These are phyloP conservation scores for Colletotrichum sp. DNA, from an alignment of 2,329 filamentous ascomycete genomes.

Conservation along the genomic window DNA sequence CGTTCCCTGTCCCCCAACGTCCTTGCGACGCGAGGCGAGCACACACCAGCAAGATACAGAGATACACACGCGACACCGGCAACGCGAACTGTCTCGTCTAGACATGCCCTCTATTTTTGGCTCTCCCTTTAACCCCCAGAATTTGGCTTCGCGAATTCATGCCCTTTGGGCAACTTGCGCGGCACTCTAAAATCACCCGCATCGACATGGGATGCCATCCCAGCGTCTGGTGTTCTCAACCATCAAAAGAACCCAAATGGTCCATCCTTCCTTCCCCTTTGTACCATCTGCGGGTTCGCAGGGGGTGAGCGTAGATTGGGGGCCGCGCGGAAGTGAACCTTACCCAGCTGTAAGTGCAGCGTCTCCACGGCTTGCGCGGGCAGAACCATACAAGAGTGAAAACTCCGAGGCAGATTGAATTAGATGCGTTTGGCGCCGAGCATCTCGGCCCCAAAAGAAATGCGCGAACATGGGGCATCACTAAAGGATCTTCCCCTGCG, in stretches of 20 bases:
- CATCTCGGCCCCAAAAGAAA: not conserved
- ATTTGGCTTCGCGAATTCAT: conserved; percentile 6
- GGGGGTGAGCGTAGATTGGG: not conserved
- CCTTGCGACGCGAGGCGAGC: not conserved
- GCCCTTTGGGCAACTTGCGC: not conserved
- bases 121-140: not conserved
- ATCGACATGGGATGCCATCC: conserved; percentile 1
- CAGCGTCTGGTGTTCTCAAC: not conserved
- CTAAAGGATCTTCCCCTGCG: not conserved
- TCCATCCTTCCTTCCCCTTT: not conserved
- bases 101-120: conserved; percentile 18
- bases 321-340: not conserved
- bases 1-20: not conserved
- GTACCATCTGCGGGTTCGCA: not conserved
- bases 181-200: conserved; percentile 3
- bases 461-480: not conserved
- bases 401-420: not conserved
- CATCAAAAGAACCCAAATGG: not conserved
- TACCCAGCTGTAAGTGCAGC: not conserved
- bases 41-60: not conserved
- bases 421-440: not conserved
- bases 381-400: not conserved
- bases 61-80: not conserved
- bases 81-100: conserved; percentile 11
- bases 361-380: not conserved